Conservation (phyloP, 2,329 filamentous ascomycete species). For the Fusarium sacchari region DNA sequence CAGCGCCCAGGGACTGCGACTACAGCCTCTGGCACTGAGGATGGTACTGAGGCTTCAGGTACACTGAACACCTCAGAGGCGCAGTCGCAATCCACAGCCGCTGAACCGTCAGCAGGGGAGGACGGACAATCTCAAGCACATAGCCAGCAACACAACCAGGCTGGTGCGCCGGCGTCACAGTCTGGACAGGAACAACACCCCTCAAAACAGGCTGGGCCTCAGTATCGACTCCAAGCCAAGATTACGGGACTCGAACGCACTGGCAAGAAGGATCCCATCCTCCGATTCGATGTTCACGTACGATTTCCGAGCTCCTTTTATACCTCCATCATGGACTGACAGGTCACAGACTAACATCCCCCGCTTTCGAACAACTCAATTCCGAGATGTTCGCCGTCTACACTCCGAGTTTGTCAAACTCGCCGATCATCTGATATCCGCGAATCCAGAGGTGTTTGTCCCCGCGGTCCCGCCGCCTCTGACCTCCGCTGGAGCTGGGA, state of each 20-base stretch:
- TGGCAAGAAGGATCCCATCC: conserved; percentile 92
- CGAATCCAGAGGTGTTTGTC: conserved; percentile 95
- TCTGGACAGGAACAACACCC: conserved; percentile 58
- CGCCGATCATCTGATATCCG: conserved; percentile 94
- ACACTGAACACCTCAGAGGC: conserved; percentile 34
- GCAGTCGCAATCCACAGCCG: conserved; percentile 31
- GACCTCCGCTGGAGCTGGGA: conserved; percentile 93
- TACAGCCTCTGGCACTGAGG: conserved; percentile 57
- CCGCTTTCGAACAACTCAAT: conserved; percentile 96
- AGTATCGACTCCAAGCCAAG: conserved; percentile 91
- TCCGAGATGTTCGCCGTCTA: conserved; percentile 93
- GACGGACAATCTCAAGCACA: conserved; percentile 29
- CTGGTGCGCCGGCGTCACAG: conserved; percentile 32
- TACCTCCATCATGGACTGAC: conserved; percentile 34
- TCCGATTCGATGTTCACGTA: conserved; percentile 97
- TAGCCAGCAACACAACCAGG: conserved; percentile 44
- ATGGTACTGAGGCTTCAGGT: conserved; percentile 50
- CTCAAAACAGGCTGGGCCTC: conserved; percentile 69
- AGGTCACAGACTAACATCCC: conserved; percentile 89
- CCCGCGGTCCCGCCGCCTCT: conserved; percentile 94
- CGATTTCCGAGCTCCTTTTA: conserved; percentile 7
- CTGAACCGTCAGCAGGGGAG: conserved; percentile 21
- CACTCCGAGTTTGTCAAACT: conserved; percentile 97
- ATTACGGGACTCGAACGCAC: conserved; percentile 93
- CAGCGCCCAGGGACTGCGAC: conserved; percentile 59